Evolutionary conservation across 2,329 filamentous ascomycete genomes (phyloP).

Genomic region (Grosmannia clavigera): DNA sequence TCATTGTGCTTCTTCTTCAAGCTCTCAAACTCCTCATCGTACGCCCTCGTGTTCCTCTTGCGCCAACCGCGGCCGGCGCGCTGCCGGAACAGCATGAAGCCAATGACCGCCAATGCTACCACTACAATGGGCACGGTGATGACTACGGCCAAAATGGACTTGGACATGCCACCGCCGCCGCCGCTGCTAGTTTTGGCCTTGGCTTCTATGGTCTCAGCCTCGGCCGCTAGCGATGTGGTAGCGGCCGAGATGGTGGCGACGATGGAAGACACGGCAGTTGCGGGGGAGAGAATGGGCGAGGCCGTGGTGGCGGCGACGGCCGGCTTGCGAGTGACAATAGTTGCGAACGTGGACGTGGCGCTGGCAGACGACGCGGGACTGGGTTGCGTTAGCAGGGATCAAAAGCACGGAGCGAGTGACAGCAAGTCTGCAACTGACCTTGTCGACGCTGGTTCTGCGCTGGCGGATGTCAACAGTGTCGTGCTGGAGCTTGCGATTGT

Average conservation of each 20-base stretch:
- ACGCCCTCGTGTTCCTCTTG: constrained; percentile 8
- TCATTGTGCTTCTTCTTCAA: constrained; percentile 15
- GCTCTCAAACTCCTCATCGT: constrained; percentile 15
- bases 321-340: constrained; percentile 6
- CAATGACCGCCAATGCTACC: constrained; percentile 9
- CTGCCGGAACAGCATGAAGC: constrained; percentile 9
- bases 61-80: neutral
- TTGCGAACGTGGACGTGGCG: constrained; percentile 6
- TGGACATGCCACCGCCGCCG: constrained; percentile 3
- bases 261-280: neutral
- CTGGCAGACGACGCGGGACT: neutral
- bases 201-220: neutral
- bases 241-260: neutral
- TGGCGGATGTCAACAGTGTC: neutral
- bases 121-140: constrained; percentile 11
- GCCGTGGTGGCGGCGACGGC: constrained; percentile 1
- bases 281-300: neutral
- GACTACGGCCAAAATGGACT: constrained; percentile 9
- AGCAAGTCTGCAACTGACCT: neutral
- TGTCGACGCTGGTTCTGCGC: neutral
- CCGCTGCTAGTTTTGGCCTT: neutral
- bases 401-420: neutral
- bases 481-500: too few species aligned
- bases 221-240: neutral
- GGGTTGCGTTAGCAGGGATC: neutral